A percentile compares a stretch with the other conserved stretches of the same genome.
phyloP scores from a whole-genome alignment of 148 eudicot genomes.

The Cornus kousa region DNA sequence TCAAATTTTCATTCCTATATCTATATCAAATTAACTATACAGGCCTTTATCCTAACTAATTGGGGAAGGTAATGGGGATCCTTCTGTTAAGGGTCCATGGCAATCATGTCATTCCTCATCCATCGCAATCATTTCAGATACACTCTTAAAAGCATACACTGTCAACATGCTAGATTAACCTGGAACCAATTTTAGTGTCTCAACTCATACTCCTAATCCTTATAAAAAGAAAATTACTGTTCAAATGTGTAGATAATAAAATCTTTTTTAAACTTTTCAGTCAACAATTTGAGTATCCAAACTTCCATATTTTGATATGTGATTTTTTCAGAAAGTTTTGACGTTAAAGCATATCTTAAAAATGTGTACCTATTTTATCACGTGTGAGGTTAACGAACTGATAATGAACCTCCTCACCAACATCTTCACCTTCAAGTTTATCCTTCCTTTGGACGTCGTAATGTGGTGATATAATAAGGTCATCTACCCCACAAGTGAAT shows the following conservation, averaged over 20 bases:
- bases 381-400: constrained; percentile 41
- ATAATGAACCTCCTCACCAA: constrained; percentile 83
- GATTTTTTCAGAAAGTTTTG: not conserved
- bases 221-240: too few species aligned
- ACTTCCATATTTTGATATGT: not conserved
- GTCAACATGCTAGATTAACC: not conserved
- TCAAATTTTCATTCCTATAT: too few species aligned
- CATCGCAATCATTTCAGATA: too few species aligned
- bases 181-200: not conserved
- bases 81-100: too few species aligned
- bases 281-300: not conserved
- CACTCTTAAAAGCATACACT: too few species aligned
- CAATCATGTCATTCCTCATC: too few species aligned
- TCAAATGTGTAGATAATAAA: not conserved
- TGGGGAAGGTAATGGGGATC: too few species aligned
- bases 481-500: constrained; percentile 96
- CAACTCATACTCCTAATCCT: not conserved
- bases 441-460: constrained; percentile 59
- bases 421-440: constrained; percentile 65
- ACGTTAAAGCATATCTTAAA: not conserved
- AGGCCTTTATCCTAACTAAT: too few species aligned
- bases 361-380: constrained; percentile 42
- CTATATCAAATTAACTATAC: too few species aligned
- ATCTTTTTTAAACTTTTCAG: too few species aligned
- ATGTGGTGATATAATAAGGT: constrained; percentile 64